Conservation (phyloP, 202 grass and related monocot species). For the Sporobolus alterniflorus region DNA sequence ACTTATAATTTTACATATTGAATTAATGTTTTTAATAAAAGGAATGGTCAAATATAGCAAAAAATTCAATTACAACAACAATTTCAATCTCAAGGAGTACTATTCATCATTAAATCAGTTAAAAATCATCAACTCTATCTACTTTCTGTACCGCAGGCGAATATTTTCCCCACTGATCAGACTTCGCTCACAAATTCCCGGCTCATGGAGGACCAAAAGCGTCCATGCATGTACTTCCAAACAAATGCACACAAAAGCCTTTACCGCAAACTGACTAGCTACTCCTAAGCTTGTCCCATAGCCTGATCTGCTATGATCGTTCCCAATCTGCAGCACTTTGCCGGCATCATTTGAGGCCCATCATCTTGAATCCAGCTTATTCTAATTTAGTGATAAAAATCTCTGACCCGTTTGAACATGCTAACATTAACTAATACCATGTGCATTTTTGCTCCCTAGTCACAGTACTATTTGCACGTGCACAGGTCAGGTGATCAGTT, state of each 20-base stretch:
- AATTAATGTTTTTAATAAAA: no score
- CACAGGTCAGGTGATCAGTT: constrained; percentile 13
- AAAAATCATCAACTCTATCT: no score
- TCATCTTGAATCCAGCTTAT: background rate
- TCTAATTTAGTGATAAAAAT: background rate
- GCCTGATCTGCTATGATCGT: constrained; percentile 18
- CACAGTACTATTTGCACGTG: constrained; percentile 25
- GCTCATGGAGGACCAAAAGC: constrained; percentile 23
- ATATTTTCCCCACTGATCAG: background rate
- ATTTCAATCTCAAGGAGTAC: no score
- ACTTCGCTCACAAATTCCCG: constrained; percentile 29
- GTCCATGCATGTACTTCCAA: constrained; percentile 1
- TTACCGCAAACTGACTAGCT: constrained; percentile 16
- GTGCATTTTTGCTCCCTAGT: constrained; percentile 37
- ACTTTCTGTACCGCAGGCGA: no score
- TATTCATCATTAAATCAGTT: no score
- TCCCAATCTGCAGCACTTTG: constrained; percentile 24
- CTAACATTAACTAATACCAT: background rate
- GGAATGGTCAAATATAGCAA: no score
- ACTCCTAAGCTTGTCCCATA: constrained; percentile 17
- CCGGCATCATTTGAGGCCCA: constrained; percentile 29
- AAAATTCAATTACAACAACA: no score
- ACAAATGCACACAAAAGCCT: constrained; percentile 30
- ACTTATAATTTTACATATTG: no score
- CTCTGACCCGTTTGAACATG: constrained; percentile 18